phyloP scores from a whole-genome alignment of 2,329 filamentous ascomycete genomes.

The Lasiodiplodia sp. region DNA sequence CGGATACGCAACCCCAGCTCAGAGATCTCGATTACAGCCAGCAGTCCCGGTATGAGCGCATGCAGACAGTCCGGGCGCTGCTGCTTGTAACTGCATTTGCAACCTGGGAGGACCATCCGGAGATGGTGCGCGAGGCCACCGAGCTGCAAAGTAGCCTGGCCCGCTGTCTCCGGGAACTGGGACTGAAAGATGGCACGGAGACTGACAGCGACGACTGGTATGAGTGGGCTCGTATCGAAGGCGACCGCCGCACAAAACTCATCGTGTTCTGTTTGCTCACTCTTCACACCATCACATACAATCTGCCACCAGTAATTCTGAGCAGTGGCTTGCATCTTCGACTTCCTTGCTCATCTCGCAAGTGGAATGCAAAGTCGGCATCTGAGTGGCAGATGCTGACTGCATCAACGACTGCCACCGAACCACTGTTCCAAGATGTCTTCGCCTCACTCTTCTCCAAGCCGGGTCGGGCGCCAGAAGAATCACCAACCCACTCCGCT shows the following conservation, averaged over 20 bases:
- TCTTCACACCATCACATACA: slow-evolving; percentile 44
- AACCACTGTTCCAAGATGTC: slow-evolving; percentile 41
- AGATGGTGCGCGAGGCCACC: slow-evolving; percentile 42
- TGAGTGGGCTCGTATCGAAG: slow-evolving; percentile 41
- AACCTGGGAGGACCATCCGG: slow-evolving; percentile 41
- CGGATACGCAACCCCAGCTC: slow-evolving; percentile 33
- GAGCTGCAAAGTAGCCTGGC: slow-evolving; percentile 35
- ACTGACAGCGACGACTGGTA: slow-evolving; percentile 40
- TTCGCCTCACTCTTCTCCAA: slow-evolving; percentile 38
- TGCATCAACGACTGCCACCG: slow-evolving; percentile 36
- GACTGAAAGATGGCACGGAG: slow-evolving; percentile 36
- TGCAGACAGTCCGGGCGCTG: slow-evolving; percentile 41
- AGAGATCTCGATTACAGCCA: slow-evolving; percentile 26
- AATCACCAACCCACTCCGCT: slow-evolving; percentile 36
- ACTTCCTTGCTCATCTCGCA: slow-evolving; percentile 39
- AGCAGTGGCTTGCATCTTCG: slow-evolving; percentile 40
- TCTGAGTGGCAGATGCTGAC: slow-evolving; percentile 36
- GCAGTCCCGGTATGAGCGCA: slow-evolving; percentile 37
- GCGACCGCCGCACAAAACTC: slow-evolving; percentile 41
- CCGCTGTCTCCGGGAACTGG: slow-evolving; percentile 38
- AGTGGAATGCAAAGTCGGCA: slow-evolving; percentile 40
- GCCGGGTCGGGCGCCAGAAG: slow-evolving; percentile 33
- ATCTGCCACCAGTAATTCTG: slow-evolving; percentile 41
- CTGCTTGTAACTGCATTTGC: slow-evolving; percentile 43
- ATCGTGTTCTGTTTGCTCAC: slow-evolving; percentile 44